phyloP scores from a whole-genome alignment of 805 yeast species.

The Kazachstania psychrophila region DNA sequence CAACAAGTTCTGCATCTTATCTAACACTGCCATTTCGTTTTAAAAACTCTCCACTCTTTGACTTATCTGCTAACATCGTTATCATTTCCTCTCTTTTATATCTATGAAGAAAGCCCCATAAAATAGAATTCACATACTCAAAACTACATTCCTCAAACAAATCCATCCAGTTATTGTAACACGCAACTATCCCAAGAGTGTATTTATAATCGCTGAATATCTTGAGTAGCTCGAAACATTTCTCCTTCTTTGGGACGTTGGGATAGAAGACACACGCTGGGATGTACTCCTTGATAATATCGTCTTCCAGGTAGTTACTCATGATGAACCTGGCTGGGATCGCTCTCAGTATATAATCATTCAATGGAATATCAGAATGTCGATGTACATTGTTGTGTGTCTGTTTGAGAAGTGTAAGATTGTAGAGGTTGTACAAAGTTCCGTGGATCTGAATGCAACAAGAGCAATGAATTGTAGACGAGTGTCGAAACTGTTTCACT shows the following conservation, averaged over 20 bases:
- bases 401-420: too few species aligned
- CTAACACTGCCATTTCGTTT: background rate
- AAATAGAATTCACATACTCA: background rate
- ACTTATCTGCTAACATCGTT: background rate
- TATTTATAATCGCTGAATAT: background rate
- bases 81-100: background rate
- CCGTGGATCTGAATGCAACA: too few species aligned
- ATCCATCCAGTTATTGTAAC: background rate
- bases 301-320: constrained; percentile 4
- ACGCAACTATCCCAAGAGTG: background rate
- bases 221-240: constrained; percentile 1
- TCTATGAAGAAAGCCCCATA: background rate
- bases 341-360: background rate
- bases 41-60: background rate
- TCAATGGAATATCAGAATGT: background rate
- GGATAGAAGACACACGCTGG: constrained; percentile 2
- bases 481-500: too few species aligned
- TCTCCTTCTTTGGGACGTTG: constrained; percentile 2
- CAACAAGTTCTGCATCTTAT: background rate
- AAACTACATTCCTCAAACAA: background rate
- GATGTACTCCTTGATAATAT: constrained; percentile 1
- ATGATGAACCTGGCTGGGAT: constrained; percentile 1
- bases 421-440: too few species aligned
- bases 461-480: too few species aligned
- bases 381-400: too few species aligned